phyloP scores from a whole-genome alignment of 768 basidiomycete species.

The Trametes gibbosa region DNA sequence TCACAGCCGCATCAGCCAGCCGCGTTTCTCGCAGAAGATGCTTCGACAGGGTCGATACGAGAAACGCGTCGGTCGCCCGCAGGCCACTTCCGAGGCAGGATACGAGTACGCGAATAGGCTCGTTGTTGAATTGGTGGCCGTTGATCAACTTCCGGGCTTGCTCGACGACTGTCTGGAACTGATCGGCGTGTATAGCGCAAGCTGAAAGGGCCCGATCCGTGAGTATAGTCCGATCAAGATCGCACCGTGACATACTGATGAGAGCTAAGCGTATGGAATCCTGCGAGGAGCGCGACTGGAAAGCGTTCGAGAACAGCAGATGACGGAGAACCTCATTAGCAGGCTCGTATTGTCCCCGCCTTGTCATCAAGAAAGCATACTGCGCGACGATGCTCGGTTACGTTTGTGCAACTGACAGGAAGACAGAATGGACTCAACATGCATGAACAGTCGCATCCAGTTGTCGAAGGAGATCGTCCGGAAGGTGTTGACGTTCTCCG shows the following conservation, averaged over 20 bases:
- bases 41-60: constrained; percentile 77
- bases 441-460: constrained; percentile 84
- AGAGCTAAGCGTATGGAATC: constrained; percentile 74
- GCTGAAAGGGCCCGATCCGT: constrained; percentile 49
- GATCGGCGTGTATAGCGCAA: constrained; percentile 61
- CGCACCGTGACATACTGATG: constrained; percentile 52
- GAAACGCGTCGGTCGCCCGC: constrained; percentile 68
- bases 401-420: neutral
- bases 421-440: constrained; percentile 46
- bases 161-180: constrained; percentile 60
- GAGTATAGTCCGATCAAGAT: neutral
- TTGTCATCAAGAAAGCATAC: constrained; percentile 75
- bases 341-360: constrained; percentile 56
- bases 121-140: constrained; percentile 81
- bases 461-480: constrained; percentile 80
- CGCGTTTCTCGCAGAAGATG: constrained; percentile 79
- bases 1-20: constrained; percentile 61
- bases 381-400: constrained; percentile 29
- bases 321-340: constrained; percentile 79
- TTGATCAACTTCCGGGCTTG: constrained; percentile 76
- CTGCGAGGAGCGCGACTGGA: constrained; percentile 56
- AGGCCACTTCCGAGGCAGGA: constrained; percentile 72
- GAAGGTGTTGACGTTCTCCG: constrained; percentile 59
- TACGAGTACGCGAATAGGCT: constrained; percentile 74
- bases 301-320: constrained; percentile 71